Evolutionary conservation across 306 rosid genomes (phyloP).

Genomic region (Prunus campanulata): DNA sequence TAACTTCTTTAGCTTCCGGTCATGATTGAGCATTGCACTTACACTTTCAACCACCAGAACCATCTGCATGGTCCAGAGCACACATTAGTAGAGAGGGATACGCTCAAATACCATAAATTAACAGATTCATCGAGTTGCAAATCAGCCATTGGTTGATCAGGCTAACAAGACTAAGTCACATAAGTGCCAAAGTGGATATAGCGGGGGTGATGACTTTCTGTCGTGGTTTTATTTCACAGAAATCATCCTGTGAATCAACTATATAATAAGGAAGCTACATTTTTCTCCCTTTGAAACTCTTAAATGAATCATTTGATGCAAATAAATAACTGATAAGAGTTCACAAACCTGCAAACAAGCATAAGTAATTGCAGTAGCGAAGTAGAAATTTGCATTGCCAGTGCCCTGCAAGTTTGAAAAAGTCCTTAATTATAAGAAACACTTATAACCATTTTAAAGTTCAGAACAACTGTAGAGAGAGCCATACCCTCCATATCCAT

Average conservation of each 20-base stretch:
- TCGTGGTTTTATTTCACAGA: background rate
- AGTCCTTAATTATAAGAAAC: conserved; percentile 8
- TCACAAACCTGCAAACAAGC: conserved; percentile 79
- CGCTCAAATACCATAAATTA: background rate
- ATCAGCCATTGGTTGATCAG: background rate
- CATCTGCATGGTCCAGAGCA: conserved; percentile 46
- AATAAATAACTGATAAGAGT: background rate
- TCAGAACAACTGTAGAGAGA: conserved; percentile 23
- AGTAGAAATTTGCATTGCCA: conserved; percentile 95
- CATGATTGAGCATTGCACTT: conserved; percentile 84
- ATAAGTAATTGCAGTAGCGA: conserved; percentile 86
- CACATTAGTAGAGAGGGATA: conserved; percentile 3
- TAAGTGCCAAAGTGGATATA: background rate
- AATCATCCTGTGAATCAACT: background rate
- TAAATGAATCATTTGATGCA: background rate
- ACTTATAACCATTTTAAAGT: background rate
- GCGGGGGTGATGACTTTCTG: background rate
- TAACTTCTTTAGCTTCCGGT: conserved; percentile 64
- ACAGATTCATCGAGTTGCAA: background rate
- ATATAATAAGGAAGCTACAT: background rate
- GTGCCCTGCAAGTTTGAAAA: conserved; percentile 71
- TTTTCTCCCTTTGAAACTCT: background rate
- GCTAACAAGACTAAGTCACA: background rate
- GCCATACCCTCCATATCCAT: conserved; percentile 97
- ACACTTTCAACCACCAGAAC: conserved; percentile 81